These are phyloP conservation scores for Luvunga scandens DNA, from an alignment of 345 rosid species.

Conservation along the genomic window DNA sequence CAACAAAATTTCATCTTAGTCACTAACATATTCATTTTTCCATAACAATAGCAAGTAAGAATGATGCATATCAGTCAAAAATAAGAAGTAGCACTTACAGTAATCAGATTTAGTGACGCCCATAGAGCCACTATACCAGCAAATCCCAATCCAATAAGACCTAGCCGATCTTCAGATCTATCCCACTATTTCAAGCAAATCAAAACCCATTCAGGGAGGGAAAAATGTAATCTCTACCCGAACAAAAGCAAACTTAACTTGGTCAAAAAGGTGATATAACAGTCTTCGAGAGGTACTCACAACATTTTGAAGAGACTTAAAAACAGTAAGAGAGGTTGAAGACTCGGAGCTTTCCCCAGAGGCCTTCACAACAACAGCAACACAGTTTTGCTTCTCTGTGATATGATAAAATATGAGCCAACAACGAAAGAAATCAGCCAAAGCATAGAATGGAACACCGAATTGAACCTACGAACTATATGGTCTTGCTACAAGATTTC, in stretches of 20 bases:
- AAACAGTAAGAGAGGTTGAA: slow-evolving; percentile 56
- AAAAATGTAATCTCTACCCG: background rate
- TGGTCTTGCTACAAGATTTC: background rate
- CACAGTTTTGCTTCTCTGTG: slow-evolving; percentile 42
- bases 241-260: slow-evolving; percentile 4
- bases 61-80: background rate
- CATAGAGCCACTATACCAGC: slow-evolving; percentile 67
- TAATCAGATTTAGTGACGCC: slow-evolving; percentile 65
- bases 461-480: background rate
- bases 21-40: background rate
- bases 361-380: slow-evolving; percentile 48
- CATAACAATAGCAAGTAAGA: background rate
- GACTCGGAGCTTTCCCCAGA: slow-evolving; percentile 56
- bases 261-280: background rate
- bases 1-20: background rate
- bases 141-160: slow-evolving; percentile 73
- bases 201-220: slow-evolving; percentile 1
- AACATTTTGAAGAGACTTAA: slow-evolving; percentile 58
- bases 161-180: slow-evolving; percentile 74
- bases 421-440: background rate
- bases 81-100: slow-evolving; percentile 37
- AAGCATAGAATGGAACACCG: background rate
- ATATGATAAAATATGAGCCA: slow-evolving; percentile 11
- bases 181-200: slow-evolving; percentile 57
- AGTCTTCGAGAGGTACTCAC: slow-evolving; percentile 39